These are phyloP conservation scores for Marasmius fiardii DNA, from an alignment of 1,284 basidiomycete species.

Conservation along the genomic window DNA sequence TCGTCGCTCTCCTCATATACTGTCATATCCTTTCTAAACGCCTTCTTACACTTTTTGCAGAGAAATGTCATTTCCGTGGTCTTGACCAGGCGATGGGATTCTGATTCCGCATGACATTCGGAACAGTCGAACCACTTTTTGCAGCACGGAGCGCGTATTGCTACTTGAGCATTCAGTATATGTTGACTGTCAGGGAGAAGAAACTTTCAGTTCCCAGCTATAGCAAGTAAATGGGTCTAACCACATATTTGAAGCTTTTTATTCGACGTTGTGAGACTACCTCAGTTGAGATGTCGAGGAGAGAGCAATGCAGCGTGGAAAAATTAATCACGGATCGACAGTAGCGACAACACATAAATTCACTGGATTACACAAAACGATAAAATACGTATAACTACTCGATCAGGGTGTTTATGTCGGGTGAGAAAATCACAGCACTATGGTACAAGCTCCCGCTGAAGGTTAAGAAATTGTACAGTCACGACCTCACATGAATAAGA, in stretches of 20 bases:
- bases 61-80: conserved; percentile 91
- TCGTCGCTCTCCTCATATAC: conserved; percentile 95
- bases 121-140: conserved; percentile 95
- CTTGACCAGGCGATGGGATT: conserved; percentile 73
- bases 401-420: neutral
- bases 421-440: neutral
- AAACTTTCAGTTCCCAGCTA: no score
- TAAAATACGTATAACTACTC: neutral
- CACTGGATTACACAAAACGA: neutral
- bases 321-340: neutral
- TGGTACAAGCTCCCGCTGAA: no score
- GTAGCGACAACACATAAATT: neutral
- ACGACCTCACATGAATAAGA: no score
- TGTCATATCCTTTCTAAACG: conserved; percentile 92
- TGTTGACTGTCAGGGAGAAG: conserved; percentile 70
- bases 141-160: conserved; percentile 93
- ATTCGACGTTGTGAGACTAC: no score
- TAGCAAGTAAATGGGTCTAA: no score
- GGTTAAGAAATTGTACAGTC: no score
- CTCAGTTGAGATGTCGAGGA: no score
- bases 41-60: conserved; percentile 98
- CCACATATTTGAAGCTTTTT: no score
- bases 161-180: conserved; percentile 89
- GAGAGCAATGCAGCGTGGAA: neutral
- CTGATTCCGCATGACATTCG: conserved; percentile 86